Conservation (phyloP, 2,329 filamentous ascomycete species). For the Penicillium psychrosexuale region DNA sequence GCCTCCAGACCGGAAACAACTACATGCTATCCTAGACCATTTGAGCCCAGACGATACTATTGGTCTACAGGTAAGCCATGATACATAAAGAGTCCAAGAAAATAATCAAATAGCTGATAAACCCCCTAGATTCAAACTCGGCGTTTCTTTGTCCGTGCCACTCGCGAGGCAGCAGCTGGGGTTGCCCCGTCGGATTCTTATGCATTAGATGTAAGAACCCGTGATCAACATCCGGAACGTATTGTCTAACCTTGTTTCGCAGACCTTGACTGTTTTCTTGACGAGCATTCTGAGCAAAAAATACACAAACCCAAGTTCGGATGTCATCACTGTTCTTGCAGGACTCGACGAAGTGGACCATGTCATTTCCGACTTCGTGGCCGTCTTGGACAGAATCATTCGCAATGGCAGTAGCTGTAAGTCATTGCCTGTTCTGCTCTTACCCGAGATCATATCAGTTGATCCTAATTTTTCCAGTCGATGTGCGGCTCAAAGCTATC, state of each 20-base stretch:
- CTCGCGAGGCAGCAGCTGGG: slow-evolving; percentile 63
- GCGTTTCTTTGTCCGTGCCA: slow-evolving; percentile 72
- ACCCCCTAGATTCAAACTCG: slow-evolving; percentile 60
- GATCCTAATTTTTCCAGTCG: slow-evolving; percentile 50
- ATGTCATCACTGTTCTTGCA: slow-evolving; percentile 85
- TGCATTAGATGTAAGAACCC: slow-evolving; percentile 71
- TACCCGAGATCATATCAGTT: too few relatives aligned
- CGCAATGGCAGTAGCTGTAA: slow-evolving; percentile 68
- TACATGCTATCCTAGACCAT: slow-evolving; percentile 67
- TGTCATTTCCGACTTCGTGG: slow-evolving; percentile 84
- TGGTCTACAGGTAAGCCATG: slow-evolving; percentile 59
- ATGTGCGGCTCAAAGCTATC: slow-evolving; percentile 74
- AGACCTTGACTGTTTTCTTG: slow-evolving; percentile 90
- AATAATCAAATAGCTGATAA: slow-evolving; percentile 14
- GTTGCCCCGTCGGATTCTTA: slow-evolving; percentile 65
- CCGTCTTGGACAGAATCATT: slow-evolving; percentile 76
- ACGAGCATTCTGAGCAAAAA: slow-evolving; percentile 78
- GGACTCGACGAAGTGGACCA: slow-evolving; percentile 85
- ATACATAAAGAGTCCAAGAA: not conserved
- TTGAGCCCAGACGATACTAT: slow-evolving; percentile 72
- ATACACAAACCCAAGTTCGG: slow-evolving; percentile 92
- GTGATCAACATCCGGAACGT: not conserved
- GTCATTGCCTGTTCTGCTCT: slow-evolving; percentile 30
- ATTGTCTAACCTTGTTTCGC: slow-evolving; percentile 43
- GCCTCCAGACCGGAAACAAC: slow-evolving; percentile 67